Base-by-base conservation (phyloP, 2,329 filamentous ascomycete genomes). In the Gnomoniopsis smithogilvyi region DNA sequence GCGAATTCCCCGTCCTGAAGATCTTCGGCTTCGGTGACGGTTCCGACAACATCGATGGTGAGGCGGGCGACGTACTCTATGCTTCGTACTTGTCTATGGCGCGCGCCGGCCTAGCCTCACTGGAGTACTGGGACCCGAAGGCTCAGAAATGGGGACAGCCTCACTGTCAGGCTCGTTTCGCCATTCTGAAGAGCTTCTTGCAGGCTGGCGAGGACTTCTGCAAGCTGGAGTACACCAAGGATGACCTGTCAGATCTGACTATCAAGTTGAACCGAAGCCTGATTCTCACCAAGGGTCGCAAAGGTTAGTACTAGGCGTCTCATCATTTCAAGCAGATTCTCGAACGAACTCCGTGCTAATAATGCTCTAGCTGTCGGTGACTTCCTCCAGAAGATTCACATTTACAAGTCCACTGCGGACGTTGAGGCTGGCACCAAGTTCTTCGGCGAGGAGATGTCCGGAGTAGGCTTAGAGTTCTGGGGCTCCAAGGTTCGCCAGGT, bases 71-170 rank as follows among this genome's bases (percentile, higher is more conserved):
- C 69, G 86, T 99, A 7, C 84, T 98, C 8, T 97, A 94, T 68
- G 86, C 88, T 0, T 88, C 90, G 2, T 99, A 98, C 72, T 83
- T 99, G 11, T 87, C 88, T 65, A 98, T 99, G 94, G 95, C 95
- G 15, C 86, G 93, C 41, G 92, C 92, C n/a, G 95, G 95, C 62
- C 80, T 99, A 48, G 85, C 87, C 6, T 90, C 93, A 1, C 82
- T 98, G 22, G 94, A 98, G 72, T 92, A 95, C 80, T 98, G 92
- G 92, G 92, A 97, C 68, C 92, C 92, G 6, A 93, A 93, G 77
- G 87, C 83, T 67, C 81, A 87, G 65, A 96, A 96, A 77, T 96
- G 93, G 93, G 93, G 93, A 10, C 93, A 96, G 74, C 84, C 90
- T 64, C 92, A 96, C 71, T 96, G 92, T 75, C 92, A 96, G 74